Base-by-base conservation (phyloP, 345 rosid species). In the Crucihimalaya himalaica region DNA sequence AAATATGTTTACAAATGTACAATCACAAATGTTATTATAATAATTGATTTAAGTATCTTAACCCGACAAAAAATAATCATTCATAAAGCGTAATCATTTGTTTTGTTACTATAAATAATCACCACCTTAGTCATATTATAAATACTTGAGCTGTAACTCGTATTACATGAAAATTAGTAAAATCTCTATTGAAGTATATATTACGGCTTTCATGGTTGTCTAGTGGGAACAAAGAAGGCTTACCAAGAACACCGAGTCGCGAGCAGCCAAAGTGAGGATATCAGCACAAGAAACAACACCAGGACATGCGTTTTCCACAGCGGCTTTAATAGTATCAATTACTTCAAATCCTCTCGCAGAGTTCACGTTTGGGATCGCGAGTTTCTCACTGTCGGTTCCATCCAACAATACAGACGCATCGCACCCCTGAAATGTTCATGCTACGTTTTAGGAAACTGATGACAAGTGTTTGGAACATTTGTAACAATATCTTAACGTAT, bases 211-310 rank as follows among this genome's bases (percentile, higher is more conserved):
- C 28, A 19, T 21, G 16, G 8, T 20, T 28, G 52, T 50, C 39
- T 21, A 23, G 5, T 5, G 32, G 29, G 50, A 5, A 21, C 48
- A 32, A 43, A 54, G 78, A 57, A 76, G 13, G 14, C 89, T 78
- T 80, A 90, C 97, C 31, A 92, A 70, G 75, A 81, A 58, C 39
- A 84, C 88, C 0, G 96, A 87, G 70, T 92, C 96, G 2, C 96
- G 74, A 28, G 98, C 89, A 34, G 92, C 87, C n/a, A 90, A 60
- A 54, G 92, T 56, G 34, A 91, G 72, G 66, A 88, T 84, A 77
- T 91, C 97, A 32, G 90, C 90, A 68, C 96, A 89, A 0, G 92
- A 89, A 18, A 87, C 92, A 67, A 86, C 77, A 25, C 90, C 95
- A 31, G 84, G 83, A 79, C 96, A 90, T 40, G 79, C 78, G 19